Percentiles rank a stretch among this genome's conserved stretches.
Conservation (phyloP, 495 filamentous ascomycete species). For the Penicillium soppii region DNA sequence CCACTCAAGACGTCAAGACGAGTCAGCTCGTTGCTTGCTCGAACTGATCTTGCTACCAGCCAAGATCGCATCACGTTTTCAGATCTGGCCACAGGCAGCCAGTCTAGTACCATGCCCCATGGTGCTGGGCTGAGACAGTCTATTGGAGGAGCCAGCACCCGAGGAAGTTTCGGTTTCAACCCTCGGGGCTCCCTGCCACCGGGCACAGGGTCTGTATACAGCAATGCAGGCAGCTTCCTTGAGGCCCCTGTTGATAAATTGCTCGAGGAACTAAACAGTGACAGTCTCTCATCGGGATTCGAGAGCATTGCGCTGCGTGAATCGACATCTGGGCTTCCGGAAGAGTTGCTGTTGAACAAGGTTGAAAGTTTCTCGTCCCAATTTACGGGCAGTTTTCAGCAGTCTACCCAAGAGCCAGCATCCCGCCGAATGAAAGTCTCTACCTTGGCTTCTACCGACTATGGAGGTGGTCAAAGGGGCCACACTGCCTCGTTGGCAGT, state of each 20-base stretch:
- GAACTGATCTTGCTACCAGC: slow-evolving; percentile 78
- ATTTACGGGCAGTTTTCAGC: slow-evolving; percentile 55
- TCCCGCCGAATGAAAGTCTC: slow-evolving; percentile 58
- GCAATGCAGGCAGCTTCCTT: slow-evolving; percentile 52
- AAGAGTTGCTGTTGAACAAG: slow-evolving; percentile 72
- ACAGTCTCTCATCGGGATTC: slow-evolving; percentile 64
- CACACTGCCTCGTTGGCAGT: slow-evolving; percentile 53
- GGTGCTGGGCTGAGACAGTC: slow-evolving; percentile 65
- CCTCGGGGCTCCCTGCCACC: slow-evolving; percentile 41
- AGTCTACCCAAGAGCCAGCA: slow-evolving; percentile 45
- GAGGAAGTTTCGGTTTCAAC: slow-evolving; percentile 58
- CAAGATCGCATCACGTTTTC: slow-evolving; percentile 74
- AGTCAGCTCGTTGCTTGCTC: slow-evolving; percentile 89
- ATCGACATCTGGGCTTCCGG: slow-evolving; percentile 65
- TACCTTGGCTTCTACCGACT: slow-evolving; percentile 59
- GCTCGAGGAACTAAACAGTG: slow-evolving; percentile 67
- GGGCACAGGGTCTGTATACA: slow-evolving; percentile 41
- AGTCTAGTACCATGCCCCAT: slow-evolving; percentile 43
- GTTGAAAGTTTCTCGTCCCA: slow-evolving; percentile 68
- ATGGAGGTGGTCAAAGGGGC: slow-evolving; percentile 23
- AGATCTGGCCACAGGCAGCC: slow-evolving; percentile 59
- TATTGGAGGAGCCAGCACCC: slow-evolving; percentile 64
- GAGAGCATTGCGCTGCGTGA: slow-evolving; percentile 70
- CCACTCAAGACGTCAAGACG: slow-evolving; percentile 75
- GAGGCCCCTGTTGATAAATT: slow-evolving; percentile 71